A percentile compares a stretch with the other conserved stretches of the same genome.
Evolutionary conservation across 2,329 filamentous ascomycete genomes (phyloP).

Genomic region (Ceratocystiopsis minuta): DNA sequence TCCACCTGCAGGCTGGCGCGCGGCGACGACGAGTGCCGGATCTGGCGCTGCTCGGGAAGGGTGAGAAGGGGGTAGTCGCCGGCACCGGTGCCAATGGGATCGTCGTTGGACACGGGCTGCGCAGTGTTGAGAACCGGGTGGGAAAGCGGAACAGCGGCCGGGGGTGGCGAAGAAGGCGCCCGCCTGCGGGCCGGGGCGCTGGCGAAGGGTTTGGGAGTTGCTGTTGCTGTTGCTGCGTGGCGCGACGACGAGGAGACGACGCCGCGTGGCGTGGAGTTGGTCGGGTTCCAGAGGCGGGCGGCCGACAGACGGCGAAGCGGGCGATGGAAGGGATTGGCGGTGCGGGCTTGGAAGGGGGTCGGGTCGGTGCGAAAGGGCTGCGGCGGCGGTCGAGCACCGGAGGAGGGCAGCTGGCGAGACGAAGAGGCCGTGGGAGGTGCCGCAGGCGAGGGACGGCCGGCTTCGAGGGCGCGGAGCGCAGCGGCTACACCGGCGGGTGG

Average conservation of each 20-base stretch:
- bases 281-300: conserved; percentile 41
- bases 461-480: background rate
- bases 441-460: background rate
- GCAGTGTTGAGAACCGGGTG: conserved; percentile 18
- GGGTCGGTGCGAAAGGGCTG: conserved; percentile 25
- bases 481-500: background rate
- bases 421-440: background rate
- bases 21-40: conserved; percentile 23
- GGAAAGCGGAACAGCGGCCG: conserved; percentile 30
- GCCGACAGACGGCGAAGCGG: conserved; percentile 23
- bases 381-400: conserved; percentile 13
- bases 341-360: conserved; percentile 12
- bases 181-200: conserved; percentile 19
- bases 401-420: conserved; percentile 1
- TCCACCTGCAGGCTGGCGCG: conserved; percentile 35
- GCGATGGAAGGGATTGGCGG: conserved; percentile 11
- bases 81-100: conserved; percentile 21
- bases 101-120: conserved; percentile 20
- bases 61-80: conserved; percentile 34
- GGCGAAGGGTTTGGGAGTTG: background rate
- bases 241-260: conserved; percentile 8
- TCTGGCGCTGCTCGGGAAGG: conserved; percentile 30
- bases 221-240: background rate
- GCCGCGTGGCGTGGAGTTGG: conserved; percentile 36
- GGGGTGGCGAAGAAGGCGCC: conserved; percentile 34